These are phyloP conservation scores for Calonectria hawksworthii DNA, from an alignment of 2,329 filamentous ascomycete species.

Conservation along the genomic window DNA sequence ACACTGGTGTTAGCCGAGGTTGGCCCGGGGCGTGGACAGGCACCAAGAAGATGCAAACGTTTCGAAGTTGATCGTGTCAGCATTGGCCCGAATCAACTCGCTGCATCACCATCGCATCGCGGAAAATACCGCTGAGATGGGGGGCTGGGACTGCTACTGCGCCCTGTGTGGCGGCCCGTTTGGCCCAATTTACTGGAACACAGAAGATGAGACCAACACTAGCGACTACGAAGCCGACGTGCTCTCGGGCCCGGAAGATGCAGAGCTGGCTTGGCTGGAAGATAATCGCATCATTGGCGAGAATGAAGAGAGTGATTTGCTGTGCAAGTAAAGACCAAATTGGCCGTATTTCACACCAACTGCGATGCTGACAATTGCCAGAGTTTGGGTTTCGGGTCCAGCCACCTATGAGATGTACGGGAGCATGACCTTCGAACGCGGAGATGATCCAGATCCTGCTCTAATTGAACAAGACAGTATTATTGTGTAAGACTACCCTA, in stretches of 20 bases:
- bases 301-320: neutral
- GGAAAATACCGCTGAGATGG: neutral
- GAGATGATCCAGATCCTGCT: neutral
- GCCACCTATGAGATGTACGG: neutral
- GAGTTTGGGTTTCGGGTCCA: constrained; percentile 6
- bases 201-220: neutral
- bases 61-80: neutral
- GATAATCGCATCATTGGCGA: constrained; percentile 9
- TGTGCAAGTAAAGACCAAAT: neutral
- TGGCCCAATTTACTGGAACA: neutral
- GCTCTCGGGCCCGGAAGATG: neutral
- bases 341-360: neutral
- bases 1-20: neutral
- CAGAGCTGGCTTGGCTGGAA: constrained; percentile 1
- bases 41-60: neutral
- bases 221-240: neutral
- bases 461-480: neutral
- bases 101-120: neutral
- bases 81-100: neutral
- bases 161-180: constrained; percentile 14
- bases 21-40: neutral
- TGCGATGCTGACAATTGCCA: neutral
- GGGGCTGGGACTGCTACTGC: constrained; percentile 11
- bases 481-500: neutral
- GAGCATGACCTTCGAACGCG: neutral